phyloP scores from a whole-genome alignment of 2,329 filamentous ascomycete species.

The Colletotrichum viniferum region DNA sequence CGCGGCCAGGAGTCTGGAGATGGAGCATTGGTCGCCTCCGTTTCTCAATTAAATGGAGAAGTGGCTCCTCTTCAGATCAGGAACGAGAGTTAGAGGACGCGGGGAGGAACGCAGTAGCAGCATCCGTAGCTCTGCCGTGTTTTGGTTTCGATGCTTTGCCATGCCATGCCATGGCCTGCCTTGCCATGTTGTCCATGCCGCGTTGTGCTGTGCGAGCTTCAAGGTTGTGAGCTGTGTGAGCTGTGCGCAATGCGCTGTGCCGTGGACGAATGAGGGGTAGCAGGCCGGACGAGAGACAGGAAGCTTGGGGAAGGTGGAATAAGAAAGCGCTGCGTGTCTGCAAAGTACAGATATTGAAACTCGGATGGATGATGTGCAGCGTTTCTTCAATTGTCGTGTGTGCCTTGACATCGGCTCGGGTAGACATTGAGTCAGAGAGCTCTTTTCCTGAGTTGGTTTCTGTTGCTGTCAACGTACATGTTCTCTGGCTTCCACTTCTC shows the following conservation, averaged over 20 bases:
- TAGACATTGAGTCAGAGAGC: background rate
- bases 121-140: constrained; percentile 2
- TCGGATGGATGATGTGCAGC: background rate
- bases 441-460: background rate
- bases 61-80: constrained; percentile 4
- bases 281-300: background rate
- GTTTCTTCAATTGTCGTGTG: constrained; percentile 7
- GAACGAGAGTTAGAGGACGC: background rate
- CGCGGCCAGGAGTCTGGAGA: background rate
- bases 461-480: background rate
- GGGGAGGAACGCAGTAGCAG: background rate
- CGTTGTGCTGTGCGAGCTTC: background rate
- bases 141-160: background rate
- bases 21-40: constrained; percentile 13
- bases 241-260: constrained; percentile 9
- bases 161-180: background rate
- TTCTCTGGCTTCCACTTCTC: background rate
- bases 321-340: background rate
- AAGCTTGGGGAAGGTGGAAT: background rate
- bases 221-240: constrained; percentile 7
- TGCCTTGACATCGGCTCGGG: background rate
- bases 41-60: constrained; percentile 1
- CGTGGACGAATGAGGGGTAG: constrained; percentile 6
- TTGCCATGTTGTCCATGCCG: background rate
- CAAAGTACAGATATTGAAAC: constrained; percentile 5